Evolutionary conservation across 1,284 basidiomycete species (phyloP), one percentile per base, ranked within the genome.

Genomic region (Cutaneotrichosporon mucoides): DNA sequence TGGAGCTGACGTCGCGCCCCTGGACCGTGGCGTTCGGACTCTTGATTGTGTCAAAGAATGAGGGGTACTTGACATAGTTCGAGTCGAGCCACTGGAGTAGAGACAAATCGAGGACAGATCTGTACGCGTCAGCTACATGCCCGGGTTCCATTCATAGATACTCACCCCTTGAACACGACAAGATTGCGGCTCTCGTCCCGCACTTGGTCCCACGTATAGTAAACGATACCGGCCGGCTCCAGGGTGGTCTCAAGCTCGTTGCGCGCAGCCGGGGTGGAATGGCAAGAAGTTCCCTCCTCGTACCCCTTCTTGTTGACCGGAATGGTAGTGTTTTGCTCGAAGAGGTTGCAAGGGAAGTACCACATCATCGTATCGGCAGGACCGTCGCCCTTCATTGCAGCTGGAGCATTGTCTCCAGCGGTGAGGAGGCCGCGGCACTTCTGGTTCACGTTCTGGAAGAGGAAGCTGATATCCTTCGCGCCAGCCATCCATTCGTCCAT

Each of bases 291-390:
- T 16, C 76, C 73, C 10, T 75, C 69, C 37, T 84, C 84, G 70
- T 92, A 91, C 38, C 81, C 83, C 0, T 88, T 88, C 44, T 82
- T 65, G 76, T 96, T 93, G 66, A 83, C 79, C 3, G 81, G 73
- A 1, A 79, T 80, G 3, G 82, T 86, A 43, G 87, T 88, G 63
- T 84, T 83, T 73, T 92, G 92, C 66, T 85, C 83, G 78, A 84
- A 88, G 49, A 94, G 78, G 71, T 95, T 95, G 83, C 96, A 99
- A 3, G 94, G 92, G 78, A 98, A 97, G 79, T 97, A 97, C 89
- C 91, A 96, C 0, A 70, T 77, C 63, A 82, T 75, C 24, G 81
- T 73, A 33, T 68, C 61, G 34, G 67, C 64, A 1, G 24, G 16
- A 40, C 38, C 38, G 12, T 40, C 38, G 37, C 81, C 81, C 43